phyloP scores from a whole-genome alignment of 495 filamentous ascomycete genomes.

The Hypoxylon perforatum region DNA sequence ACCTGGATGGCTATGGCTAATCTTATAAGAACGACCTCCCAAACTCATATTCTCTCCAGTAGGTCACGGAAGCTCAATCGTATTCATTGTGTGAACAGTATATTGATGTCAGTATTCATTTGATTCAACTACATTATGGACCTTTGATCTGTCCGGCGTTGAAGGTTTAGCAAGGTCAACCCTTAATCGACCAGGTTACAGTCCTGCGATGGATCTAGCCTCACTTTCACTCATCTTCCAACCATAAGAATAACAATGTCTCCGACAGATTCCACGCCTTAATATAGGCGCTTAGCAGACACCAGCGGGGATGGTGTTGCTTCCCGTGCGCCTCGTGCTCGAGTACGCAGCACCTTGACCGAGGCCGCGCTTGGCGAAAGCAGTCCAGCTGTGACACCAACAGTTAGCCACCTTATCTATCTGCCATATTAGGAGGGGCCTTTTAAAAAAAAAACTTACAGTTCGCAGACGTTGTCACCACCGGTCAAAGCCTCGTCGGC shows the following conservation, averaged over 20 bases:
- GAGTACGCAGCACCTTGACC: conserved; percentile 50
- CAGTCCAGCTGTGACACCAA: conserved; percentile 53
- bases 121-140: neutral
- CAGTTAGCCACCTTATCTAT: neutral
- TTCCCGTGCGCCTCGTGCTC: conserved; percentile 38
- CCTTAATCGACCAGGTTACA: neutral
- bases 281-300: conserved; percentile 37
- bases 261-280: neutral
- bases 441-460: conserved; percentile 49
- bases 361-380: conserved; percentile 62
- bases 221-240: neutral
- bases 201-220: neutral
- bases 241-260: neutral
- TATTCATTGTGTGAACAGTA: neutral
- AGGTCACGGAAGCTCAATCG: neutral
- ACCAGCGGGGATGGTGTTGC: conserved; percentile 43
- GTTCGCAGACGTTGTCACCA: conserved; percentile 61
- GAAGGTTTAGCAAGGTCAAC: neutral
- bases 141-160: neutral
- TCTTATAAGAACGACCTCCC: neutral
- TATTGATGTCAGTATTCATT: neutral
- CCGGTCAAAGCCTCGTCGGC: conserved; percentile 62
- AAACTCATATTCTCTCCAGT: neutral
- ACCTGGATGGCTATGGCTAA: neutral
- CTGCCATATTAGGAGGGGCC: neutral